Conservation (phyloP, 768 basidiomycete genomes). For the Hypholoma fasciculare region DNA sequence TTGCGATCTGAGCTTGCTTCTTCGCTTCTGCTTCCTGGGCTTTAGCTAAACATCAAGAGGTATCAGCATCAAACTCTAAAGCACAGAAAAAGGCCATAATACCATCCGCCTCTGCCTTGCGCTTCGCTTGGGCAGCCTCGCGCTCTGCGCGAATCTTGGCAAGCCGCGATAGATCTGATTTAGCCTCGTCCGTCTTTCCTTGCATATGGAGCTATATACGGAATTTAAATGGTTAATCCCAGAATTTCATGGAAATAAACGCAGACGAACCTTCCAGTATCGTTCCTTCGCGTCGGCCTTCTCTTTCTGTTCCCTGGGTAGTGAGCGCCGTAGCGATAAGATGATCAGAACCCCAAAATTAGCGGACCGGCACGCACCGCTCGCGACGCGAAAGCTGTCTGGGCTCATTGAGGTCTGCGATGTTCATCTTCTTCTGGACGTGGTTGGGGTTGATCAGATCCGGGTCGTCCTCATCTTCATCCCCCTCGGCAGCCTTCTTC, state of each 20-base stretch:
- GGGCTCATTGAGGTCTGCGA: constrained; percentile 70
- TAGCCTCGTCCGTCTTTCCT: constrained; percentile 92
- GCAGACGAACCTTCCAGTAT: constrained; percentile 74
- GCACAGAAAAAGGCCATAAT: constrained; percentile 6
- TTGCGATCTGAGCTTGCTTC: constrained; percentile 43
- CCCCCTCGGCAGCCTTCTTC: constrained; percentile 34
- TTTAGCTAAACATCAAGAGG: constrained; percentile 47
- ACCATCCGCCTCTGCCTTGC: constrained; percentile 91
- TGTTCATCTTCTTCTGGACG: constrained; percentile 69
- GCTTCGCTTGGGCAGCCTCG: constrained; percentile 83
- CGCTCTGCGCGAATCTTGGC: constrained; percentile 85
- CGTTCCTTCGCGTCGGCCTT: constrained; percentile 86
- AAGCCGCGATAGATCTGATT: constrained; percentile 84
- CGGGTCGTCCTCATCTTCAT: constrained; percentile 57
- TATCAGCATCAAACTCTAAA: background rate
- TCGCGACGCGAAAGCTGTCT: constrained; percentile 65
- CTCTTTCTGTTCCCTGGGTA: constrained; percentile 81
- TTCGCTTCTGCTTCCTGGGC: constrained; percentile 63
- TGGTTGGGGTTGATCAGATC: constrained; percentile 82
- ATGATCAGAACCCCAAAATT: background rate
- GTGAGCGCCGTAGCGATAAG: background rate
- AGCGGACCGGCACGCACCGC: constrained; percentile 37
- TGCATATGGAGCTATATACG: constrained; percentile 56
- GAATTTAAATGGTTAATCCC: background rate
- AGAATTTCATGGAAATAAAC: background rate